phyloP scores from a whole-genome alignment of 1,284 basidiomycete genomes.

The Moniliophthora roreri region DNA sequence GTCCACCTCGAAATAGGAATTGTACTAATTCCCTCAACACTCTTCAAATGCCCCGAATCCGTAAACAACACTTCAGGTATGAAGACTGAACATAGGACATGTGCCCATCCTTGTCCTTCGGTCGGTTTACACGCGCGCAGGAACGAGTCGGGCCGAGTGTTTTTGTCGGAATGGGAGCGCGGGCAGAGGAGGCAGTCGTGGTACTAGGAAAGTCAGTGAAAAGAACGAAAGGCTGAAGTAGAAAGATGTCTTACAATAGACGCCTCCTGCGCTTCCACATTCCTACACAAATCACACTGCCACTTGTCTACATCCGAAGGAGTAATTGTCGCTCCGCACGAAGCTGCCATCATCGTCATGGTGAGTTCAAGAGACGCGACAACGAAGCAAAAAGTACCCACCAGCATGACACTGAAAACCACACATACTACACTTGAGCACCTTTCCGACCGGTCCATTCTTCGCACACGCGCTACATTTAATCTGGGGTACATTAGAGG shows the following conservation, averaged over 20 bases:
- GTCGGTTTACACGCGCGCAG: constrained; percentile 90
- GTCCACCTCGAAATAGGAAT: constrained; percentile 67
- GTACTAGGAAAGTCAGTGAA: constrained; percentile 46
- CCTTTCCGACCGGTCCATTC: constrained; percentile 70
- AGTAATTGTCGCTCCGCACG: constrained; percentile 69
- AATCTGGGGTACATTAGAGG: constrained; percentile 54
- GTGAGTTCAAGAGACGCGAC: too few relatives aligned
- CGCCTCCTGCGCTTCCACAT: constrained; percentile 75
- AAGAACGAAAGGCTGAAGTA: too few relatives aligned
- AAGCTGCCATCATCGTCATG: constrained; percentile 38
- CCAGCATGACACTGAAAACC: constrained; percentile 76
- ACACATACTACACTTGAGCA: constrained; percentile 80
- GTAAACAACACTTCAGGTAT: constrained; percentile 82
- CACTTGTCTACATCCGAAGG: constrained; percentile 66
- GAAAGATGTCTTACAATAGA: constrained; percentile 56
- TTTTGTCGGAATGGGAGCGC: constrained; percentile 48
- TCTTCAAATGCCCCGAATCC: constrained; percentile 66
- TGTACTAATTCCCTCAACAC: constrained; percentile 86
- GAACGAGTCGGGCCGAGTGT: constrained; percentile 55
- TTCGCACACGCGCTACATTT: constrained; percentile 78
- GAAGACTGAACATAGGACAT: constrained; percentile 88
- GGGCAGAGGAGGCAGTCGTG: constrained; percentile 77
- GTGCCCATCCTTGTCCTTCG: constrained; percentile 92
- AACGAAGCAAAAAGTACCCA: constrained; percentile 25
- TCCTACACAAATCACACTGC: constrained; percentile 85